These are phyloP conservation scores for Saccharomyces kudriavzevii DNA, from an alignment of 805 yeast species.

Conservation along the genomic window DNA sequence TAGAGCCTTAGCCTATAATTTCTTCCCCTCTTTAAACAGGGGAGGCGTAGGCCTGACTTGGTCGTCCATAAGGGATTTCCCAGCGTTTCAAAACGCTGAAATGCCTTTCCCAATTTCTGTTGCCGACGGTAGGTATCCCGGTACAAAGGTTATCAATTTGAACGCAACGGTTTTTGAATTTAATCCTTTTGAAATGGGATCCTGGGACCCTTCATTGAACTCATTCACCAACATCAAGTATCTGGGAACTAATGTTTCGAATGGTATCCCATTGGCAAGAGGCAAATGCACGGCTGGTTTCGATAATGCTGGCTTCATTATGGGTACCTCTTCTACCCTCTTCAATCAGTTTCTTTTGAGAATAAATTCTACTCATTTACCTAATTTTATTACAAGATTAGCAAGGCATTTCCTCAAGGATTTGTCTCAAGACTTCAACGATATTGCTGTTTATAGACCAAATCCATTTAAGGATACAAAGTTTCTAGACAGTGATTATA, in stretches of 20 bases:
- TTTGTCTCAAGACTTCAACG: slow-evolving; percentile 46
- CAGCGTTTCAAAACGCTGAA: slow-evolving; percentile 50
- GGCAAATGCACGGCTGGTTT: slow-evolving; percentile 60
- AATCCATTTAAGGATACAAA: slow-evolving; percentile 56
- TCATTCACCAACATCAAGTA: slow-evolving; percentile 62
- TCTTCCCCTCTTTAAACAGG: slow-evolving; percentile 51
- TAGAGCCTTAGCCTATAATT: slow-evolving; percentile 63
- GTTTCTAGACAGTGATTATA: slow-evolving; percentile 26
- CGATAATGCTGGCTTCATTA: slow-evolving; percentile 74
- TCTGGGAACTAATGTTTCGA: slow-evolving; percentile 55
- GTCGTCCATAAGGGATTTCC: slow-evolving; percentile 51
- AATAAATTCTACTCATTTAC: slow-evolving; percentile 45
- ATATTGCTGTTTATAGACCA: slow-evolving; percentile 62
- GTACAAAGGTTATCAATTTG: slow-evolving; percentile 43
- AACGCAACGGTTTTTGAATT: slow-evolving; percentile 67
- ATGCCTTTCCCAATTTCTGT: slow-evolving; percentile 71
- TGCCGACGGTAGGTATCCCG: slow-evolving; percentile 60
- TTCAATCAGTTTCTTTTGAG: slow-evolving; percentile 63
- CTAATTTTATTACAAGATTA: slow-evolving; percentile 41
- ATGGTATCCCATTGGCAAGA: slow-evolving; percentile 47
- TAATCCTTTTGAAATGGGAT: slow-evolving; percentile 69
- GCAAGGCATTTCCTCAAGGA: slow-evolving; percentile 38
- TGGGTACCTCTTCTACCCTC: slow-evolving; percentile 78
- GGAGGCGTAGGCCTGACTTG: slow-evolving; percentile 61
- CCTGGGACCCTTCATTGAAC: slow-evolving; percentile 74